Evolutionary conservation across 345 rosid species (phyloP), one percentile per base, ranked within the genome.

Genomic region (Boechera divaricarpa): DNA sequence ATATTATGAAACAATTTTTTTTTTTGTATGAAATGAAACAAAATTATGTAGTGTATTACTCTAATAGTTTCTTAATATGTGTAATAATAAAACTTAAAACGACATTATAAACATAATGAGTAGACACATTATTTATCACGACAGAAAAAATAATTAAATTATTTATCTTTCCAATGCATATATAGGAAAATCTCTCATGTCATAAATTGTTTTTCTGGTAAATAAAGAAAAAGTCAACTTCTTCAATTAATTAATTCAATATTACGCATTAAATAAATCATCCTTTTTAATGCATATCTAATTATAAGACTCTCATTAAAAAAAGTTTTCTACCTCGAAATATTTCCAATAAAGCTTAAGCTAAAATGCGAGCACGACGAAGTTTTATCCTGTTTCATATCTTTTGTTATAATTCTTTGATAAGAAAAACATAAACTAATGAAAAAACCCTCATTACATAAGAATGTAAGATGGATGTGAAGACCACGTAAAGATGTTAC

Each of bases 301-400:
- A 21, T 21, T 21, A 21, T 21, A 21, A 21, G 24, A 21, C 24
- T 21, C 24, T 21, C 24, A 21, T 21, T 21, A 5, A 0, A 31
- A 16, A 15, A 6, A 32, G 0, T 3, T 21, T 21, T 15, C 0
- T 2, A 36, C 58, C 15, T 48, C 26, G 5, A 42, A 55, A 29
- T 52, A 41, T 63, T 12, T 52, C 10, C 4, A 24, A 10, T n/a
- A 45, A 54, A 42, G 38, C 28, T 13, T 44, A 42, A 44, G 55
- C 70, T 12, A 18, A 54, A 64, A 58, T 67, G 73, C 53, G 67
- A 67, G 79, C 79, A 75, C 79, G 73, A 67, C 78, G 42, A 28
- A 75, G 21, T 15, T 28, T 67, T 66, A 41, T 67, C 52, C 7
- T 11, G n/a, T 58, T 45, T 36, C 13, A 16, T 67, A 13, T 57